These are phyloP conservation scores for Excoecaria cochinchinensis DNA, from an alignment of 345 rosid species.

Conservation along the genomic window DNA sequence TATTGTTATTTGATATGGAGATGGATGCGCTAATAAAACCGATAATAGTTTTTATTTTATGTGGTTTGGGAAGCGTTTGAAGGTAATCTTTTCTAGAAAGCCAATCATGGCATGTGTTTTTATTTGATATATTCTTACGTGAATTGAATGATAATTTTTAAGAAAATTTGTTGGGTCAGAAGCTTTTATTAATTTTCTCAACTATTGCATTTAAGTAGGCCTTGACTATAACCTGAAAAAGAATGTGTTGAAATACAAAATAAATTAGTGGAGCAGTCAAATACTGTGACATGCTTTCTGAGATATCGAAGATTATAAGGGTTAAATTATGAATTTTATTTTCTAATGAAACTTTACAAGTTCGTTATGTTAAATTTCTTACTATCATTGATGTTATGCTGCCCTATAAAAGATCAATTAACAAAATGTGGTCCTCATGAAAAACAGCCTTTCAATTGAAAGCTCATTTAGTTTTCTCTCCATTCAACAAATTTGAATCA, in stretches of 20 bases:
- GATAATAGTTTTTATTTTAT: background rate
- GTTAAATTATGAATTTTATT: background rate
- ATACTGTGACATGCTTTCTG: background rate
- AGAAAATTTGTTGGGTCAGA: background rate
- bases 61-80: background rate
- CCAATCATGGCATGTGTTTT: background rate
- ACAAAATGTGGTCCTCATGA: background rate
- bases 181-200: background rate
- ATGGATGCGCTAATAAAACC: background rate
- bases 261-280: background rate
- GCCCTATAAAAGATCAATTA: background rate
- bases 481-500: background rate
- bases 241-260: background rate
- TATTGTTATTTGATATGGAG: background rate
- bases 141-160: background rate
- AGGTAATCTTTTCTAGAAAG: background rate
- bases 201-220: background rate
- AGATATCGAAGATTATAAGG: background rate
- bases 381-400: background rate
- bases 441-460: background rate
- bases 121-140: background rate
- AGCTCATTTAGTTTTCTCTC: background rate
- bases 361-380: background rate
- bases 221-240: background rate
- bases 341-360: background rate